Percentiles rank a stretch among this genome's conserved stretches.
phyloP scores from a whole-genome alignment of 2,329 filamentous ascomycete species.

The Colletotrichum plurivorum region DNA sequence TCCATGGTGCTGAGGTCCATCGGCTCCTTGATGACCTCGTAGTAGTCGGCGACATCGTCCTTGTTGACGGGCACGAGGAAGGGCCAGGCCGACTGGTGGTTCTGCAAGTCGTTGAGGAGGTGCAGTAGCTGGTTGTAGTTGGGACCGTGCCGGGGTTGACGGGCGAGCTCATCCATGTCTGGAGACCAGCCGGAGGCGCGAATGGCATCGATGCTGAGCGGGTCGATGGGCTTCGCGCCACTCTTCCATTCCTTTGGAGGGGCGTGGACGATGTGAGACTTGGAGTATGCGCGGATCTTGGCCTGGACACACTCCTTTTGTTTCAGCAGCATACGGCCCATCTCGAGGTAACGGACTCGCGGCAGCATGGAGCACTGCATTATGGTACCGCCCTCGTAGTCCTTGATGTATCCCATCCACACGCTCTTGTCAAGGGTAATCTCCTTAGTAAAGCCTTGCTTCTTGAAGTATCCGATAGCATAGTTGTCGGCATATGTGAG shows the following conservation, averaged over 20 bases:
- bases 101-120: slow-evolving; percentile 94
- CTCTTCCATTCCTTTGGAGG: slow-evolving; percentile 90
- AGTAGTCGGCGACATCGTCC: slow-evolving; percentile 98
- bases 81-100: slow-evolving; percentile 93
- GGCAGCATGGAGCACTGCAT: slow-evolving; percentile 99
- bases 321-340: slow-evolving; percentile 93
- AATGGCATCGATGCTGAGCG: slow-evolving; percentile 89
- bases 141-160: slow-evolving; percentile 94
- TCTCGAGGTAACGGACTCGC: slow-evolving; percentile 92
- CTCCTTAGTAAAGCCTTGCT: slow-evolving; percentile 98
- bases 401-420: slow-evolving; percentile 99
- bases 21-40: slow-evolving; percentile 96
- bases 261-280: slow-evolving; percentile 87
- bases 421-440: slow-evolving; percentile 90
- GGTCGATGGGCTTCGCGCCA: slow-evolving; percentile 82
- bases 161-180: slow-evolving; percentile 97
- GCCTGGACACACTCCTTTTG: slow-evolving; percentile 96
- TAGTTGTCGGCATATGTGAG: slow-evolving; percentile 99
- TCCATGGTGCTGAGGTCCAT: slow-evolving; percentile 99
- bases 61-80: slow-evolving; percentile 94
- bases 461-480: slow-evolving; percentile 98
- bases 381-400: slow-evolving; percentile 98
- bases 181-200: slow-evolving; percentile 94
- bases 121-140: slow-evolving; percentile 96
- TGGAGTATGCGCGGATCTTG: slow-evolving; percentile 93